phyloP scores from a whole-genome alignment of 2,329 filamentous ascomycete genomes.

The Talaromyces sp. region DNA sequence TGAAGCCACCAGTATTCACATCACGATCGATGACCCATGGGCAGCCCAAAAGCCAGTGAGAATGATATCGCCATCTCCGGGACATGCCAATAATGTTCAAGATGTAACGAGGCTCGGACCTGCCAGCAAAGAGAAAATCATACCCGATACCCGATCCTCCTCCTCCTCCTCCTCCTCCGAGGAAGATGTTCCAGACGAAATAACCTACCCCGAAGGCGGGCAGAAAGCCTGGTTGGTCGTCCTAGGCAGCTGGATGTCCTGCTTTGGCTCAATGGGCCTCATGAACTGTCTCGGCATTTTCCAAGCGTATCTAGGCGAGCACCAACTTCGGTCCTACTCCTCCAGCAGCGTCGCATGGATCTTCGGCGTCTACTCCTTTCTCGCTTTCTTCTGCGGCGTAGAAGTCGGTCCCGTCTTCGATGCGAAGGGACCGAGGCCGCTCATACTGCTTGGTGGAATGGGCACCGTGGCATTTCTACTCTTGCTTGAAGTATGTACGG shows the following conservation, averaged over 20 bases:
- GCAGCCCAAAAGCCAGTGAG: background rate
- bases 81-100: background rate
- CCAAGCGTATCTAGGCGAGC: slow-evolving; percentile 68
- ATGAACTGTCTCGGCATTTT: slow-evolving; percentile 78
- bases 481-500: slow-evolving; percentile 67
- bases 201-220: slow-evolving; percentile 63
- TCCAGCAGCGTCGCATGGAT: slow-evolving; percentile 79
- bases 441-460: slow-evolving; percentile 65
- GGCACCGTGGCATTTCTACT: slow-evolving; percentile 62
- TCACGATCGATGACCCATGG: background rate
- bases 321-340: slow-evolving; percentile 67
- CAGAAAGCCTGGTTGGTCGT: slow-evolving; percentile 80
- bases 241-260: slow-evolving; percentile 76
- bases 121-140: background rate
- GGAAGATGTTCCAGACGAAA: background rate
- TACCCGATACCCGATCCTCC: background rate
- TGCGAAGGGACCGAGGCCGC: slow-evolving; percentile 71
- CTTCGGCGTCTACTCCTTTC: slow-evolving; percentile 76
- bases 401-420: slow-evolving; percentile 88
- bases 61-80: background rate
- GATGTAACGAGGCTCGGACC: background rate
- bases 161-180: background rate
- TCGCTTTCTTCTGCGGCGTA: slow-evolving; percentile 79
- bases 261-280: slow-evolving; percentile 71
- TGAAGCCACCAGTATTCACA: background rate